Base-by-base conservation (phyloP, 495 filamentous ascomycete species). In the Alectoria sarmentosa region DNA sequence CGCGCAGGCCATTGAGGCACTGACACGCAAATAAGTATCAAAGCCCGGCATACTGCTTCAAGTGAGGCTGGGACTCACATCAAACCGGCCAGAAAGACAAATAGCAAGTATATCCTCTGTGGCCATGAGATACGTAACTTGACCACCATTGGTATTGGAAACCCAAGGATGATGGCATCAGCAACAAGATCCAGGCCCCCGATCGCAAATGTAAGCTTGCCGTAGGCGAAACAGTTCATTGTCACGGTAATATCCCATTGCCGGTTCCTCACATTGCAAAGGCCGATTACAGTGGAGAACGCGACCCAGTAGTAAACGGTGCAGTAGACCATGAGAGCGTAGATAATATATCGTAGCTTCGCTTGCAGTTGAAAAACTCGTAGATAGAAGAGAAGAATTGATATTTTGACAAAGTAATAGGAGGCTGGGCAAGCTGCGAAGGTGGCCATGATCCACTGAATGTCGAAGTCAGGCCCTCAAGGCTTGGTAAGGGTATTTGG, bases 221-320 rank as follows among this genome's bases (percentile, higher is more conserved):
- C 65, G 39, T 67, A 57, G 21, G 60, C 65, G 15, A 67, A 67
- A 59, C 65, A 67, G 32, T 67, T 67, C 65, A 67, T 67, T 2
- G 52, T 44, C 17, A 63, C 44, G 21, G 60, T 58, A 23, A 67
- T 60, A 30, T 63, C 61, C 65, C 65, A 67, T 9, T 49, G 46
- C 11, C 41, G 21, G 32, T 67, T 67, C 30, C 63, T 44, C 21
- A n/a, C 30, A 42, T 64, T 67, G 49, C 65, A 67, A 13, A 67
- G 32, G 42, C 57, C 61, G 9, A 63, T 59, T 17, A 67, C 39
- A 13, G 38, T 56, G n/a, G 46, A 56, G 42, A 67, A 58, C 1
- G 65, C 65, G 60, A 63, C 30, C 41, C 60, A 58, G 42, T 67
- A 67, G 39, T 67, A 67, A 14, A 54, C 39, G 21, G 65, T 67